Evolutionary conservation across 371 early-diverging fungal genomes (phyloP).

Genomic region (Mucor ambiguus): DNA sequence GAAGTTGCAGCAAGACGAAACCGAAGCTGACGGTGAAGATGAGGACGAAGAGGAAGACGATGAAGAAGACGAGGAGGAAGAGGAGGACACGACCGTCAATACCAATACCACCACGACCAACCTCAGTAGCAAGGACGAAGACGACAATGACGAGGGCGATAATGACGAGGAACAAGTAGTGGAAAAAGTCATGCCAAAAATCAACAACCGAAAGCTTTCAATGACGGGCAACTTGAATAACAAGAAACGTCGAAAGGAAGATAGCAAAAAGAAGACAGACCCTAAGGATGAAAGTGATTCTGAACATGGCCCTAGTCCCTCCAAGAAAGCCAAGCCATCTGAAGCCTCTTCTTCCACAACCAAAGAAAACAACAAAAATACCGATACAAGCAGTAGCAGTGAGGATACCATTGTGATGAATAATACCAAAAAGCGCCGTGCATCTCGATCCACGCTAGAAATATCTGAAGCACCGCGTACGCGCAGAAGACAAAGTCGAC

Average conservation of each 20-base stretch:
- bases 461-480: conserved; percentile 4
- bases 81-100: not conserved
- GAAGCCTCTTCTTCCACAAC: not conserved
- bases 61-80: not conserved
- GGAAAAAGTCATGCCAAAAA: not conserved
- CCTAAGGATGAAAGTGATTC: not conserved
- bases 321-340: not conserved
- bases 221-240: not conserved
- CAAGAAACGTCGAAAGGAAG: conserved; percentile 4
- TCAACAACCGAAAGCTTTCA: not conserved
- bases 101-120: not conserved
- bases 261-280: not conserved
- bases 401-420: not conserved
- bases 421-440: conserved; percentile 2
- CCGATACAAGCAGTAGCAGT: conserved; percentile 4
- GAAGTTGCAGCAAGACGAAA: not conserved
- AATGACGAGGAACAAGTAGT: conserved; percentile 4
- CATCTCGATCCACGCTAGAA: not conserved
- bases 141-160: not conserved
- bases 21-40: conserved; percentile 7
- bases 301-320: not conserved
- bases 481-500: conserved; percentile 1
- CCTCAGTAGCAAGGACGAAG: not conserved
- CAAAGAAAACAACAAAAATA: not conserved
- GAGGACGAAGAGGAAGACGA: conserved; percentile 7